Conservation (phyloP, 257 asterid species). For the Mitragyna speciosa region DNA sequence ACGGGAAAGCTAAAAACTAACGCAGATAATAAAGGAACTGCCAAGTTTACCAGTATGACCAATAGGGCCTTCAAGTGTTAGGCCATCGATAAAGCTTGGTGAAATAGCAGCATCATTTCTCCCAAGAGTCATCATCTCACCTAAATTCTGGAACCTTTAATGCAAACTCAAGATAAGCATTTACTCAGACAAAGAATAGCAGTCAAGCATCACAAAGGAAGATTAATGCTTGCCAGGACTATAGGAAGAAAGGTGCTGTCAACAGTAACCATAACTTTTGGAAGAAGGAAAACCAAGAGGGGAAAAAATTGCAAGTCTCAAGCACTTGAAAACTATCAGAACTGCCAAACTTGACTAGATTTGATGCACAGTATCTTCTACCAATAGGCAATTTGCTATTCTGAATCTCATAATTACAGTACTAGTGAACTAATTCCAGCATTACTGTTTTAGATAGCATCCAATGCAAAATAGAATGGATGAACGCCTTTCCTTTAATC, state of each 20-base stretch:
- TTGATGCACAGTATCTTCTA: not conserved
- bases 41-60: slow-evolving; percentile 77
- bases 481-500: too few species aligned
- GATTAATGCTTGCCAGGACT: not conserved
- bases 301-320: not conserved
- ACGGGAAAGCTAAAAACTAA: not conserved
- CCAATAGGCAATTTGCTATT: not conserved
- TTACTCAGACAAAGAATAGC: not conserved
- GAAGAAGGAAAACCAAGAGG: not conserved
- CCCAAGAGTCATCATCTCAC: slow-evolving; percentile 99
- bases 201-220: not conserved
- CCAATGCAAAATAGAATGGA: too few species aligned
- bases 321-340: too few species aligned
- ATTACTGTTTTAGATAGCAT: not conserved
- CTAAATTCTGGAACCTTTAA: slow-evolving; percentile 82
- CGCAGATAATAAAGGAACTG: slow-evolving; percentile 11
- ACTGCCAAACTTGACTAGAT: too few species aligned
- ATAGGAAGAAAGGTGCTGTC: not conserved
- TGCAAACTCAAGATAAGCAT: not conserved
- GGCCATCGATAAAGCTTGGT: slow-evolving; percentile 77
- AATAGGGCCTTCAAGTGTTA: slow-evolving; percentile 82
- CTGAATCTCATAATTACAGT: not conserved
- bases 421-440: not conserved
- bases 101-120: slow-evolving; percentile 82
- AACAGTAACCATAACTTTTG: not conserved